phyloP scores from a whole-genome alignment of 257 asterid genomes.

The Mentha longifolia region DNA sequence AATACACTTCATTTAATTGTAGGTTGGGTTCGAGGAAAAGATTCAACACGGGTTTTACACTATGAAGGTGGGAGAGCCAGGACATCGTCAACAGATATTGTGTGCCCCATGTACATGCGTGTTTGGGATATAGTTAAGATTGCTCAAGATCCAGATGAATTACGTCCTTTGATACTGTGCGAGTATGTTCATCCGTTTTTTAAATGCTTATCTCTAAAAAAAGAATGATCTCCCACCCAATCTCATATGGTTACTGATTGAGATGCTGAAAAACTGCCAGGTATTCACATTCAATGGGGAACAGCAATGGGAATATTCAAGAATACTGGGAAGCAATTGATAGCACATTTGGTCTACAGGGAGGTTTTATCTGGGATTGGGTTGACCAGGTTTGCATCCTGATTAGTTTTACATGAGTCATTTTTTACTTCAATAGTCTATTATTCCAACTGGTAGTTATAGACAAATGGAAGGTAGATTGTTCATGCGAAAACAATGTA shows the following conservation, averaged over 20 bases:
- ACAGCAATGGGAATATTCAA: slow-evolving; percentile 92
- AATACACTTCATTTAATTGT: slow-evolving; percentile 26
- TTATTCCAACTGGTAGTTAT: slow-evolving; percentile 10
- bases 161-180: slow-evolving; percentile 91
- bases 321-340: slow-evolving; percentile 99
- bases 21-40: slow-evolving; percentile 96
- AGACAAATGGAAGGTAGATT: slow-evolving; percentile 1
- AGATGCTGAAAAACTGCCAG: slow-evolving; percentile 46
- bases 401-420: slow-evolving; percentile 2
- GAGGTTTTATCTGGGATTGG: slow-evolving; percentile 99
- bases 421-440: slow-evolving; percentile 23
- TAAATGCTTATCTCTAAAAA: slow-evolving; percentile 23
- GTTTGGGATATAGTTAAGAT: slow-evolving; percentile 86
- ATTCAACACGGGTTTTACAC: slow-evolving; percentile 82
- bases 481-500: slow-evolving; percentile 11
- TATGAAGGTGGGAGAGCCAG: slow-evolving; percentile 97
- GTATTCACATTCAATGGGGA: slow-evolving; percentile 97
- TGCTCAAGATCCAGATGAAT: slow-evolving; percentile 88
- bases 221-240: neutral
- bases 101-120: slow-evolving; percentile 98
- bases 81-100: slow-evolving; percentile 93
- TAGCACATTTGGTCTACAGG: slow-evolving; percentile 95
- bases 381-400: slow-evolving; percentile 81
- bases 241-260: slow-evolving; percentile 27
- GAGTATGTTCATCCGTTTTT: slow-evolving; percentile 63